A percentile compares a stretch with the other conserved stretches of the same genome.
Conservation (phyloP, 2,329 filamentous ascomycete genomes). For the Aspergillus tanneri region DNA sequence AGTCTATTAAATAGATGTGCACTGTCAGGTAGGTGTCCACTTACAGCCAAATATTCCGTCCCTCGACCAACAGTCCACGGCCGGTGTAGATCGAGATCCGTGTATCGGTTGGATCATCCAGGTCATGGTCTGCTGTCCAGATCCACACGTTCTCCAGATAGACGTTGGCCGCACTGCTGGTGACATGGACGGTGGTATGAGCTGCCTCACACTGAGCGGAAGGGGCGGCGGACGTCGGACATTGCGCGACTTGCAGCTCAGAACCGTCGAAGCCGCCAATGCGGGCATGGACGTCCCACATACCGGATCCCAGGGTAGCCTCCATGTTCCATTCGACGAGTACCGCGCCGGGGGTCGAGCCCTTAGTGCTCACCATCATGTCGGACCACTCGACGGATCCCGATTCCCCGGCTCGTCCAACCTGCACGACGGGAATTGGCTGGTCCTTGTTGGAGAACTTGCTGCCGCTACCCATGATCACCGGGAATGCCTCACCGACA, state of each 20-base stretch:
- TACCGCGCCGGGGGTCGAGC: constrained; percentile 65
- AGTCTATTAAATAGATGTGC: no score
- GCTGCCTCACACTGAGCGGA: constrained; percentile 37
- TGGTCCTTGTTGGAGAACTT: constrained; percentile 57
- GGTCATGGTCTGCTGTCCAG: constrained; percentile 57
- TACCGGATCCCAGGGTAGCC: constrained; percentile 47
- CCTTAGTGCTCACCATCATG: constrained; percentile 68
- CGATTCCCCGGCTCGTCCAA: constrained; percentile 63
- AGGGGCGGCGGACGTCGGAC: constrained; percentile 42
- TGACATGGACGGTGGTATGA: constrained; percentile 42
- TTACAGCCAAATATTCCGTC: constrained; percentile 41
- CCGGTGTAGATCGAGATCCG: constrained; percentile 56
- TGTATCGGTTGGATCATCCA: constrained; percentile 51
- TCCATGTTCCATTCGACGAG: constrained; percentile 72
- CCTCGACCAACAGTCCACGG: constrained; percentile 53
- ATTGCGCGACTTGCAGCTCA: constrained; percentile 43
- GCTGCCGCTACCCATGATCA: constrained; percentile 57
- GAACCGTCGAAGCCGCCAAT: constrained; percentile 55
- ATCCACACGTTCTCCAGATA: constrained; percentile 55
- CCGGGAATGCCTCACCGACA: constrained; percentile 56
- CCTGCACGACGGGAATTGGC: constrained; percentile 65
- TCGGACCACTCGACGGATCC: constrained; percentile 71
- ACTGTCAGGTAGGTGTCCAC: constrained; percentile 17
- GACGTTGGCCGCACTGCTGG: constrained; percentile 31
- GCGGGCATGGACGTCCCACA: constrained; percentile 58